phyloP scores from a whole-genome alignment of 768 basidiomycete genomes.

The Mycena sanguinolenta region DNA sequence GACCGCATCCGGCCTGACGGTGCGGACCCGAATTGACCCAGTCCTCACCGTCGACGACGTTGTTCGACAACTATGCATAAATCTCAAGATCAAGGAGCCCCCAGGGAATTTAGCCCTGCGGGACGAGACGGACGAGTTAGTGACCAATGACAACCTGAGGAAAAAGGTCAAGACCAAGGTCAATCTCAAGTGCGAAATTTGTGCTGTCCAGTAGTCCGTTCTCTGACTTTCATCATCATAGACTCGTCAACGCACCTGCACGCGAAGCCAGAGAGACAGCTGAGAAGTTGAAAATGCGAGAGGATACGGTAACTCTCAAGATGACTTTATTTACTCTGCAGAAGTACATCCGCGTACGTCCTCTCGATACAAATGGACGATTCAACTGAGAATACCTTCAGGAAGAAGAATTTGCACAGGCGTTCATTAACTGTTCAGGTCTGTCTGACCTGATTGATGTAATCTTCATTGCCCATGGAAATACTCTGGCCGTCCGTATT shows the following conservation, averaged over 20 bases:
- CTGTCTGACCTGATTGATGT: conserved; percentile 78
- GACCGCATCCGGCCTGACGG: conserved; percentile 78
- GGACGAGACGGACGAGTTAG: conserved; percentile 85
- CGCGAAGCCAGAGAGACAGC: conserved; percentile 85
- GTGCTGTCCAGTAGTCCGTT: background rate
- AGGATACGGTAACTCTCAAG: conserved; percentile 68
- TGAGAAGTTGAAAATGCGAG: conserved; percentile 72
- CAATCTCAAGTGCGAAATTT: conserved; percentile 75
- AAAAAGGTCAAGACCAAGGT: conserved; percentile 85
- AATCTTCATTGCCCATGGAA: conserved; percentile 78
- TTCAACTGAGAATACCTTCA: conserved; percentile 44
- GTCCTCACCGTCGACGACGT: conserved; percentile 89
- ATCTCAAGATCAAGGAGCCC: conserved; percentile 82
- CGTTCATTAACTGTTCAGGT: conserved; percentile 83
- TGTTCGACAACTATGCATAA: conserved; percentile 84
- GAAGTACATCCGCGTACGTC: conserved; percentile 79
- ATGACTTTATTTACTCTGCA: conserved; percentile 84
- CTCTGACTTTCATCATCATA: conserved; percentile 44
- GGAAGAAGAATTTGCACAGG: conserved; percentile 88
- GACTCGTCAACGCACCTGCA: conserved; percentile 83
- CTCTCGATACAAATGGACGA: background rate
- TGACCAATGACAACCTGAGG: conserved; percentile 89
- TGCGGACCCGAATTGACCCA: conserved; percentile 88
- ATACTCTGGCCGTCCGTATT: conserved; percentile 82
- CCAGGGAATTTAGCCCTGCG: conserved; percentile 81